These are phyloP conservation scores for Canna indica DNA, from an alignment of 176 grass and related monocot genomes.

Conservation along the genomic window DNA sequence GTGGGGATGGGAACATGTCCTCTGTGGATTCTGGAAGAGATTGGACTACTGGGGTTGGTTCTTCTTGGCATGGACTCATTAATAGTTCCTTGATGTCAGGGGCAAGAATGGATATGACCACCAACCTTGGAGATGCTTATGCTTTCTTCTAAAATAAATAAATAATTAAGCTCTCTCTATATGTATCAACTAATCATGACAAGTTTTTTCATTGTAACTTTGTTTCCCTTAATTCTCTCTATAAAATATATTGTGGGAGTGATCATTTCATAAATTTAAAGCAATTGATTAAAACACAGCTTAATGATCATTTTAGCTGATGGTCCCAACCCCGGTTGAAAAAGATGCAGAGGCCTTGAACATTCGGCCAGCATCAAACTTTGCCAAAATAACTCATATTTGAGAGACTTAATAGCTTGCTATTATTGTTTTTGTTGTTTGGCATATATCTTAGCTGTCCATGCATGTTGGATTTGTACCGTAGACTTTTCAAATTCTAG, in stretches of 20 bases:
- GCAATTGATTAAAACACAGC: no score
- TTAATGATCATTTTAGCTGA: no score
- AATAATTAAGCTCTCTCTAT: not conserved
- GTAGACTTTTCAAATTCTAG: no score
- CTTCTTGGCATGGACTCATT: conserved; percentile 21
- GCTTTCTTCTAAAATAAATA: not conserved
- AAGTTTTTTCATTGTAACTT: conserved; percentile 1
- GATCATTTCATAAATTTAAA: no score
- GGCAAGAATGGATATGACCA: not conserved
- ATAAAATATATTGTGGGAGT: not conserved
- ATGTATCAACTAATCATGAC: not conserved
- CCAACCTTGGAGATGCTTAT: not conserved
- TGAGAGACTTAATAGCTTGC: no score
- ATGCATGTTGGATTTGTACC: no score
- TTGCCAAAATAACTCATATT: no score
- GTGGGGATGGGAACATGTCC: conserved; percentile 8
- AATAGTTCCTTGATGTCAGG: conserved; percentile 18
- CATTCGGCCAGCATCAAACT: no score
- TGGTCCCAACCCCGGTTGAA: no score
- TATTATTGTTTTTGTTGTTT: no score
- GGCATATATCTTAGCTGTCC: no score
- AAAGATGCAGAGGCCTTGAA: no score
- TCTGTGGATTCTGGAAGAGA: conserved; percentile 20
- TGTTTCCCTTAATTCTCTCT: not conserved
- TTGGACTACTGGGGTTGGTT: not conserved